Base-by-base conservation (phyloP, 176 grass and related monocot genomes). In the Paspalum notatum region DNA sequence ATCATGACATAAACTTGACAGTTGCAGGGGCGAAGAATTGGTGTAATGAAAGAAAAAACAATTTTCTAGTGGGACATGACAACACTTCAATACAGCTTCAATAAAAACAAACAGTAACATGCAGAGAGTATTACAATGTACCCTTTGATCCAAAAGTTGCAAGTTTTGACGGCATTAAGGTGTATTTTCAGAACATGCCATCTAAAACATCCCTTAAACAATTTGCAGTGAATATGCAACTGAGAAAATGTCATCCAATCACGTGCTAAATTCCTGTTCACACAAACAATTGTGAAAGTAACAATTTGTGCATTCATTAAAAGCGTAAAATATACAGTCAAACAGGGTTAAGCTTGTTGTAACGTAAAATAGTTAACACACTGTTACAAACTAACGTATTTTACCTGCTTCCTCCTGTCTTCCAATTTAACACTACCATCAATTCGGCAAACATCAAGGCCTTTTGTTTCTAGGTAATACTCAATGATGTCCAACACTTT, bases 401-500 rank as follows among this genome's bases (percentile, higher is more conserved):
- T 32, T 94, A 93, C 96, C 96, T 95, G 93, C 60, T 80, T 79
- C 75, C 77, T 93, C 68, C 96, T 87, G 62, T 88, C 88, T 76
- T 88, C 92, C 80, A 99, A 84, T 55, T 90, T 95, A 53, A 99
- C 92, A 39, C 8, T 42, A 65, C 96, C 96, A 90, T 99, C 96
- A 71, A 99, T 99, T 66, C 96, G 84, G 86, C 96, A 99, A 87
- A 84, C 79, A 26, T 86, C 80, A 55, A 95, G 25, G 16, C 92
- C 84, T 87, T 88, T 91, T 55, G 88, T 81, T 40, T 75, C 75
- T 57, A 99, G 84, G 43, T 93, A 99, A 77, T 95, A 99, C 11
- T 95, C 92, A 63, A 99, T 79, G 17, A 99, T 71, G 85, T 99
- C 96, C 77, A 99, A 85, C 54, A 95, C 76, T 88, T 93, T 95